Evolutionary conservation across 164 flowering plant species (phyloP), one percentile per base, ranked within the genome.

Genomic region (Nymphaea colorata): DNA sequence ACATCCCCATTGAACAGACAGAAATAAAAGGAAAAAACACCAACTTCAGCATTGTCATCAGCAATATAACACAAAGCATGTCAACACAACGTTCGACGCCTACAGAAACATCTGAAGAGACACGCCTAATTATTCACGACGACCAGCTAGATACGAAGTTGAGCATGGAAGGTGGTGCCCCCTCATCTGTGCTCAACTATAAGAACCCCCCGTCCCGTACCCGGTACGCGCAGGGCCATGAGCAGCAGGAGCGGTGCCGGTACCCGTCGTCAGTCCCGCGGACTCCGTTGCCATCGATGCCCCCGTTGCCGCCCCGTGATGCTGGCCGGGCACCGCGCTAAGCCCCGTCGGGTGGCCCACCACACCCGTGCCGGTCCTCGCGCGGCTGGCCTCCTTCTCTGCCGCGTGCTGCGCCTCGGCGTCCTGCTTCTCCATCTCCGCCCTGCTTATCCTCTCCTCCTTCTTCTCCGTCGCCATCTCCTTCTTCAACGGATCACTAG

Each of bases 401-500:
- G 83, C 83, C 0, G 81, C 80, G 62, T 84, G 79, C 41, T 77
- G 70, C 69, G 70, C 75, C 0, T 70, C 71, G 10, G 79, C 77
- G 76, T 65, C 76, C 64, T 61, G 85, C 81, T 86, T 88, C 66
- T 78, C 44, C 17, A 70, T 59, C 74, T 88, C 91, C 0, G 93
- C 91, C 18, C 79, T 65, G 5, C 45, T 53, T 5, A 70, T 76
- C 71, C 66, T 78, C 68, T 65, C 80, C 17, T 85, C 79, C 61
- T 85, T 88, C 74, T 53, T 80, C 44, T 85, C 70, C 36, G 72
- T 72, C 2, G 89, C 93, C 77, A 81, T 79, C 10, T 81, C 80
- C 70, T 86, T 86, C 78, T 88, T 69, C 7, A 65, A 6, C 2
- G 84, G 82, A 51, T 81, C 76, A 25, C 74, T 74, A 0, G 89